Conservation (phyloP, 768 basidiomycete genomes). For the Mrakia gelida region DNA sequence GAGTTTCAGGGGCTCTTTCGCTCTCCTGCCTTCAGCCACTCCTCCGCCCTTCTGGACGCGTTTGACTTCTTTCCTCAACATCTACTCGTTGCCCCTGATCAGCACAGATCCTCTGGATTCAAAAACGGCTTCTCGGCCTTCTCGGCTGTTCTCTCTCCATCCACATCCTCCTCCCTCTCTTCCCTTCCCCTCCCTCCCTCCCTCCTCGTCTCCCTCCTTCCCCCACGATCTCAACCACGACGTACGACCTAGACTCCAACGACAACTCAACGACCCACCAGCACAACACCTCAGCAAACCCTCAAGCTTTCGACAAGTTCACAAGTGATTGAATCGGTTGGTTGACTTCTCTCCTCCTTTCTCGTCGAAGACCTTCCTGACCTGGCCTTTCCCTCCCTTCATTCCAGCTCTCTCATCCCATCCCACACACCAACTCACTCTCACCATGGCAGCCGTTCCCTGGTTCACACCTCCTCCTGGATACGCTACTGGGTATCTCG, state of each 20-base stretch:
- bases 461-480: constrained; percentile 4
- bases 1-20: background rate
- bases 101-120: background rate
- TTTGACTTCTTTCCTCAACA: background rate
- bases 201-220: background rate
- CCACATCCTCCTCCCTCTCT: background rate
- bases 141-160: background rate
- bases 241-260: background rate
- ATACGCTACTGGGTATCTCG: background rate
- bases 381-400: background rate
- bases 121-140: background rate
- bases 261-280: constrained; percentile 1
- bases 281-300: background rate
- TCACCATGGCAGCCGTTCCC: background rate
- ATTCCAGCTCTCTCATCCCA: background rate
- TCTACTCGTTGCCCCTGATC: background rate
- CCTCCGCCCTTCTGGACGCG: background rate
- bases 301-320: constrained; percentile 5
- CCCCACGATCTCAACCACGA: background rate
- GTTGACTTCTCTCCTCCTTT: background rate
- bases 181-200: background rate
- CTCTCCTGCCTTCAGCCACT: background rate
- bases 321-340: constrained; percentile 4
- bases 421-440: background rate
- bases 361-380: background rate